phyloP scores from a whole-genome alignment of 768 basidiomycete species.

The Hortiboletus campestris region DNA sequence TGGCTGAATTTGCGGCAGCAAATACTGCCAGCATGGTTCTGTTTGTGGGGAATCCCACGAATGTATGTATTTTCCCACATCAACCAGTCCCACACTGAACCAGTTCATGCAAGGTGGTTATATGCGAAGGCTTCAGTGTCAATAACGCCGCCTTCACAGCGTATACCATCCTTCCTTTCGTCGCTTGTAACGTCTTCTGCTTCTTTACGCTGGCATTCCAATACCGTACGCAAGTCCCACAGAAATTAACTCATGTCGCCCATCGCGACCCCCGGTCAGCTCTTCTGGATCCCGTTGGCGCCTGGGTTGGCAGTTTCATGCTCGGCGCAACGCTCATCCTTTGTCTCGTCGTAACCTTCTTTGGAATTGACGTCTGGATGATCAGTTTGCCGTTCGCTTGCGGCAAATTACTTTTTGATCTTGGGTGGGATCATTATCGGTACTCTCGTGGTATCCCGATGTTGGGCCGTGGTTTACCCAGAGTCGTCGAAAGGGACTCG shows the following conservation, averaged over 20 bases:
- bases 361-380: constrained; percentile 78
- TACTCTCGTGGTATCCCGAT: constrained; percentile 28
- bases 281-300: constrained; percentile 72
- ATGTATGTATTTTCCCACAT: constrained; percentile 37
- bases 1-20: constrained; percentile 75
- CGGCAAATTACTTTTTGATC: constrained; percentile 68
- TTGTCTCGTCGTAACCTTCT: constrained; percentile 73
- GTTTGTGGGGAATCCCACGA: constrained; percentile 91
- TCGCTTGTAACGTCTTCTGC: constrained; percentile 64
- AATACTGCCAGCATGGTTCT: constrained; percentile 74
- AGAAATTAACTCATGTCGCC: constrained; percentile 35
- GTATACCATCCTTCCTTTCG: constrained; percentile 79
- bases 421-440: constrained; percentile 55
- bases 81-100: not conserved
- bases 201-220: constrained; percentile 57
- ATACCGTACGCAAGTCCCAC: constrained; percentile 57
- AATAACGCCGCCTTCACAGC: constrained; percentile 79
- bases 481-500: not conserved
- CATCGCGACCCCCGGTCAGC: constrained; percentile 54
- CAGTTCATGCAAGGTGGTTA: constrained; percentile 49
- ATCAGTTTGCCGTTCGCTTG: constrained; percentile 81
- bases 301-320: constrained; percentile 67
- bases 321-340: constrained; percentile 67
- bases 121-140: constrained; percentile 81
- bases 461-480: constrained; percentile 4